Percentiles rank a stretch among this genome's conserved stretches.
These are phyloP conservation scores for Bromus sterilis DNA, from an alignment of 176 grass and related monocot species.

Conservation along the genomic window DNA sequence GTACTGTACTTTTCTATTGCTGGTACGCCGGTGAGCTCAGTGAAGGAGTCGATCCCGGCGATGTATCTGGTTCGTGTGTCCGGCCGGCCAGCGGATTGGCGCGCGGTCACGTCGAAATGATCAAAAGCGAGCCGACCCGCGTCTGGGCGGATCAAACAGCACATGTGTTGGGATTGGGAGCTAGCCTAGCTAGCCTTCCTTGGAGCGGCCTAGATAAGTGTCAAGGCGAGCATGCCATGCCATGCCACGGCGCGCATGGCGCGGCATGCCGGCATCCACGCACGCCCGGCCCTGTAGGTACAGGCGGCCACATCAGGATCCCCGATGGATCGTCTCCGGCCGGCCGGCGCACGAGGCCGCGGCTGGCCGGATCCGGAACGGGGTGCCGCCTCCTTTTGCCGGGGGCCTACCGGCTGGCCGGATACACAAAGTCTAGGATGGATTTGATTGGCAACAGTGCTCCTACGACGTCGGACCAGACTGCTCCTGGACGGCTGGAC, in stretches of 20 bases:
- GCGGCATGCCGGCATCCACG: background rate
- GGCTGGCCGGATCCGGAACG: background rate
- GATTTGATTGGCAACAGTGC: background rate
- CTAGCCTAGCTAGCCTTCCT: too few species aligned
- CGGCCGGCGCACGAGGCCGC: background rate
- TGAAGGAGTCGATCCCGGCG: background rate
- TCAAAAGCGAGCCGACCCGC: background rate
- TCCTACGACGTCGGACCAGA: background rate
- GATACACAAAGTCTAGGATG: background rate
- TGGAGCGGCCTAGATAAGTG: background rate
- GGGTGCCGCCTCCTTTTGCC: background rate
- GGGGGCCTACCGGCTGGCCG: background rate
- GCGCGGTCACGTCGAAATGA: constrained; percentile 17
- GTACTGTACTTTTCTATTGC: too few species aligned
- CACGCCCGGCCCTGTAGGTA: background rate
- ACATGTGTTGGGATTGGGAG: background rate
- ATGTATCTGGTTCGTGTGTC: background rate
- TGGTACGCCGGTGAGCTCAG: background rate
- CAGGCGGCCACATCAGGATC: background rate
- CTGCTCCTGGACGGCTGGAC: background rate
- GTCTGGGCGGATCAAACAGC: background rate
- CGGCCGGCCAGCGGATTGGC: background rate
- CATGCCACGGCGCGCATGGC: background rate
- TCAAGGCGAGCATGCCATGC: background rate
- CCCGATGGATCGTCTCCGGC: background rate